Conservation (phyloP, 1,284 basidiomycete genomes). For the Sanghuangporus sanghuang region DNA sequence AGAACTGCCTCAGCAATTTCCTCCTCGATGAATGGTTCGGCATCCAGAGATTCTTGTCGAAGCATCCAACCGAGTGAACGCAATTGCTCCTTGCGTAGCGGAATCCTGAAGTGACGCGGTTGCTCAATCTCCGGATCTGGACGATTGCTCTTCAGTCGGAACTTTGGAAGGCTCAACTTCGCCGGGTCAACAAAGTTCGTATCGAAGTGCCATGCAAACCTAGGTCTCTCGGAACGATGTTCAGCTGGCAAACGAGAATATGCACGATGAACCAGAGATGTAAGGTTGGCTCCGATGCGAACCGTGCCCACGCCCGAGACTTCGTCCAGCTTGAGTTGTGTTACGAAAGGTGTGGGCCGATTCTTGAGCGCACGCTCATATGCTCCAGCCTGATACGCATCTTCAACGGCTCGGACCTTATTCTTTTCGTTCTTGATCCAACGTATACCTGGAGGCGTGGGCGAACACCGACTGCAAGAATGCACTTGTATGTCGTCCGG, state of each 20-base stretch:
- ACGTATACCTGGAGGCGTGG: constrained; percentile 65
- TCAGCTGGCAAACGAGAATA: constrained; percentile 70
- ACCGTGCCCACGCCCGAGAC: constrained; percentile 57
- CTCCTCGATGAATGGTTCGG: constrained; percentile 81
- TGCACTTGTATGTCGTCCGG: constrained; percentile 29
- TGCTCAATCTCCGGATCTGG: constrained; percentile 70
- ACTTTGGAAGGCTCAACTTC: constrained; percentile 57
- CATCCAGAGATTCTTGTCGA: constrained; percentile 63
- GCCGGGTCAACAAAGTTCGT: constrained; percentile 69
- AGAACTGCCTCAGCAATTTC: constrained; percentile 90
- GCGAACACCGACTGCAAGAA: constrained; percentile 75
- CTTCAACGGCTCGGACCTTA: constrained; percentile 69
- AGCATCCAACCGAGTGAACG: constrained; percentile 95
- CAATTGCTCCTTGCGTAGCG: constrained; percentile 80
- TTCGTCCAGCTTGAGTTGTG: constrained; percentile 76
- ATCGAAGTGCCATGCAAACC: constrained; percentile 76
- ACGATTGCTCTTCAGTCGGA: constrained; percentile 75
- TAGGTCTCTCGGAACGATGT: constrained; percentile 45
- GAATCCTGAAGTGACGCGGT: constrained; percentile 72
- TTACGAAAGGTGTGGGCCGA: constrained; percentile 83
- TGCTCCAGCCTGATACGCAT: constrained; percentile 77
- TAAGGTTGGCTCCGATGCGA: constrained; percentile 83
- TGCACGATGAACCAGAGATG: constrained; percentile 86
- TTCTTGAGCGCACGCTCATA: constrained; percentile 87
- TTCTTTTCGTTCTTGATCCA: constrained; percentile 64